Percentiles rank a stretch among this genome's conserved stretches.
Conservation (phyloP, 352 stramenopile genomes). For the Phytophthora litchii region DNA sequence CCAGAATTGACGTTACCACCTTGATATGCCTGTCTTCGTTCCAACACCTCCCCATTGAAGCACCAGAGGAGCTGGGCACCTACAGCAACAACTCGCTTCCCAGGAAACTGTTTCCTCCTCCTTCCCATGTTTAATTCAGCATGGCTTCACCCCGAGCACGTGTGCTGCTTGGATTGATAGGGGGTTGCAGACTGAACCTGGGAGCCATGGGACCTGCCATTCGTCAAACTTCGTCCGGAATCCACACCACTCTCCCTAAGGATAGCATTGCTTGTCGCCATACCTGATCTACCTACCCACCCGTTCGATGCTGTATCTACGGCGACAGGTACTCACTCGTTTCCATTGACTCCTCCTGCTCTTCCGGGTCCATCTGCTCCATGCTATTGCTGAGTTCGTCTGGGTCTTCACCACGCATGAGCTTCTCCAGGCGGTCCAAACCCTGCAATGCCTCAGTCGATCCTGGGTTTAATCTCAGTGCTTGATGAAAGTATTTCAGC, state of each 20-base stretch:
- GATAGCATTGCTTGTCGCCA: constrained; percentile 9
- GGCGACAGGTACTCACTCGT: constrained; percentile 51
- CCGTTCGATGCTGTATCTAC: constrained; percentile 15
- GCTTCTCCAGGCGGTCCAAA: constrained; percentile 77
- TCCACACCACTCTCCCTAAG: background rate
- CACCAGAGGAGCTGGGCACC: constrained; percentile 9
- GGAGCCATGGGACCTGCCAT: constrained; percentile 1
- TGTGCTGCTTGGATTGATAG: background rate
- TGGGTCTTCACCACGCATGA: constrained; percentile 79
- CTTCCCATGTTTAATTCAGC: constrained; percentile 9
- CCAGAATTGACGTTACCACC: constrained; percentile 24
- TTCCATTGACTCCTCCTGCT: constrained; percentile 62
- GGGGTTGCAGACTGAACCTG: constrained; percentile 1
- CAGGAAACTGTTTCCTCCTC: constrained; percentile 25
- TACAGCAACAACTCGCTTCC: constrained; percentile 4
- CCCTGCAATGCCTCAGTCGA: constrained; percentile 56
- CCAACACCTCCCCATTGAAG: constrained; percentile 24
- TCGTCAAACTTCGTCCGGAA: constrained; percentile 13
- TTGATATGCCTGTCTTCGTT: constrained; percentile 17
- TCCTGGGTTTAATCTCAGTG: constrained; percentile 62
- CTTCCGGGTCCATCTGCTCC: constrained; percentile 62
- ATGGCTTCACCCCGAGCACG: constrained; percentile 8
- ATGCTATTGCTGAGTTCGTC: constrained; percentile 72
- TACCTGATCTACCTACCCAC: constrained; percentile 1
- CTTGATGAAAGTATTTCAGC: constrained; percentile 71